Evolutionary conservation across 2,329 filamentous ascomycete genomes (phyloP).

Genomic region (Sclerotinia nivalis): DNA sequence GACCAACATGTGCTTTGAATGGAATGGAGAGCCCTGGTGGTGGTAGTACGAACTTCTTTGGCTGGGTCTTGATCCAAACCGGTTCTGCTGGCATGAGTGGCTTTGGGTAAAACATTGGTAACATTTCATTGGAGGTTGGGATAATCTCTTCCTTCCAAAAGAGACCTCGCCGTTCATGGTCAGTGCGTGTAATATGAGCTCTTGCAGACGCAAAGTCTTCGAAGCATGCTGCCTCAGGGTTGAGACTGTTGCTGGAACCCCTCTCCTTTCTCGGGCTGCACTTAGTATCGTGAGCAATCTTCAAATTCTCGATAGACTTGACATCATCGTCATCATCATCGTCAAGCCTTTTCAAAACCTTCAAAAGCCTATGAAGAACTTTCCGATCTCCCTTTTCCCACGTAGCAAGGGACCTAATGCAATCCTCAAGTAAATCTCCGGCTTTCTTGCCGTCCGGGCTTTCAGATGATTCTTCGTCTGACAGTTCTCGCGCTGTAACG

Average conservation of each 20-base stretch:
- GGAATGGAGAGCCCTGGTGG: not conserved
- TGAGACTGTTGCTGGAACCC: constrained; percentile 23
- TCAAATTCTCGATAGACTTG: not conserved
- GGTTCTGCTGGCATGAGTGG: constrained; percentile 3
- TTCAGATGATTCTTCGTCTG: not conserved
- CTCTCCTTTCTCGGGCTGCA: not conserved
- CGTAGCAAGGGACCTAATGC: constrained; percentile 27
- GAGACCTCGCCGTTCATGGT: not conserved
- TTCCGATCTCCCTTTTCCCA: constrained; percentile 30
- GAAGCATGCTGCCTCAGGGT: constrained; percentile 32
- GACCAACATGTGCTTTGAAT: not conserved
- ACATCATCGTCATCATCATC: constrained; percentile 2
- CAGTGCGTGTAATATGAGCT: constrained; percentile 12
- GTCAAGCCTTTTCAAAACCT: constrained; percentile 29
- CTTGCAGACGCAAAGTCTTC: constrained; percentile 20
- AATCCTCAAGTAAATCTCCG: constrained; percentile 19
- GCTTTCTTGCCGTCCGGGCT: not conserved
- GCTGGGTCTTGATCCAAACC: constrained; percentile 14
- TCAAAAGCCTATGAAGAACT: constrained; percentile 30
- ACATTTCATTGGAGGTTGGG: constrained; percentile 4
- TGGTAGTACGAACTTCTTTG: not conserved
- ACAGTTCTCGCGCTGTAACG: not conserved
- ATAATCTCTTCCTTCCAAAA: constrained; percentile 7
- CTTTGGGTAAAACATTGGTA: constrained; percentile 14
- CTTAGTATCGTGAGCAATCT: not conserved